Evolutionary conservation across 106 monocot genomes (phyloP).

Genomic region (Platanthera zijinensis): DNA sequence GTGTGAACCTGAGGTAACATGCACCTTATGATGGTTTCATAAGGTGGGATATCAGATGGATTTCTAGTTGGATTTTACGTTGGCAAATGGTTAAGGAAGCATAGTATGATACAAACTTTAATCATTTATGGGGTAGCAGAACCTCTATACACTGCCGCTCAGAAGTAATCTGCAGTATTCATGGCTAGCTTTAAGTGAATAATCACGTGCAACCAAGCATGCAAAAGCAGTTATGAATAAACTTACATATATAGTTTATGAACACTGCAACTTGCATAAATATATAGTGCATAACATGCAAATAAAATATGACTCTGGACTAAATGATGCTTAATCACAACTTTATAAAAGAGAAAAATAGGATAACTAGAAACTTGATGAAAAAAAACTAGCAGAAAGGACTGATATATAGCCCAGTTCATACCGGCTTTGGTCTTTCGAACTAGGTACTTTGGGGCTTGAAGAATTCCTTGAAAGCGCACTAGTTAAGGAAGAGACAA

Average conservation of each 20-base stretch:
- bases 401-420: neutral
- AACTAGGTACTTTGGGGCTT: conserved; percentile 22
- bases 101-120: too few species aligned
- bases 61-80: too few species aligned
- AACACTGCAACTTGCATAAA: too few species aligned
- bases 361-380: neutral
- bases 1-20: too few species aligned
- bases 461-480: conserved; percentile 33
- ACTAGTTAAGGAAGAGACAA: conserved; percentile 19
- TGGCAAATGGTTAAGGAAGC: too few species aligned
- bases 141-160: neutral
- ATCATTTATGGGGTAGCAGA: neutral
- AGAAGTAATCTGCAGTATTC: neutral
- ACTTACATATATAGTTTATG: neutral
- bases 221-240: neutral
- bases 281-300: neutral
- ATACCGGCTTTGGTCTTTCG: conserved; percentile 49
- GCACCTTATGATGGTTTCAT: too few species aligned
- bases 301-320: neutral
- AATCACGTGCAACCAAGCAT: neutral
- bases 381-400: neutral
- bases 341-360: neutral
- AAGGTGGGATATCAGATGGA: too few species aligned
- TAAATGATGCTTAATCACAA: neutral
- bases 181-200: neutral